These are phyloP conservation scores for Serendipita sp. DNA, from an alignment of 768 basidiomycete genomes.

Conservation along the genomic window DNA sequence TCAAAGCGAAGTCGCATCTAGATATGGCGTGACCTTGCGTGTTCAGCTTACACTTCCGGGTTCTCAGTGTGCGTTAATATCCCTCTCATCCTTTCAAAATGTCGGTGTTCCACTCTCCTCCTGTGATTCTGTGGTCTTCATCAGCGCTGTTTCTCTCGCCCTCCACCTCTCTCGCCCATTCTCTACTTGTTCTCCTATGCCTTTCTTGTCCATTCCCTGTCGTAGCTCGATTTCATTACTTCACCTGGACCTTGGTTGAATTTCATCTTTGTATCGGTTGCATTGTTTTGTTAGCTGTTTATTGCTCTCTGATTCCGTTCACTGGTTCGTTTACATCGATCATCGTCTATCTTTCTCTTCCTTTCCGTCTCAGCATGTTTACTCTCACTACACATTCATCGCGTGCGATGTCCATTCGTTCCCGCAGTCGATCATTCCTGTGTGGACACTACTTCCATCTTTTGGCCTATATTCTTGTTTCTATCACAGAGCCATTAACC, in stretches of 20 bases:
- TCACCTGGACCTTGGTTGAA: slow-evolving; percentile 9
- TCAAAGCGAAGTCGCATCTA: no score
- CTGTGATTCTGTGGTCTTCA: neutral
- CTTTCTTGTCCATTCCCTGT: slow-evolving; percentile 4
- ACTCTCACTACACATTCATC: neutral
- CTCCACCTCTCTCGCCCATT: neutral
- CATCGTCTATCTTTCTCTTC: slow-evolving; percentile 8
- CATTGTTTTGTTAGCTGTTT: slow-evolving; percentile 9
- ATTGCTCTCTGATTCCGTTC: slow-evolving; percentile 13
- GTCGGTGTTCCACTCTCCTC: neutral
- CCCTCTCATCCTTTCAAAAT: no score
- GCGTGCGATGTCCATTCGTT: neutral
- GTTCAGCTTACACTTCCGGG: no score
- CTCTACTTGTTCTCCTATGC: slow-evolving; percentile 7
- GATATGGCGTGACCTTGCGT: no score
- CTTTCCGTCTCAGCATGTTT: slow-evolving; percentile 13
- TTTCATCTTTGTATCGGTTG: no score
- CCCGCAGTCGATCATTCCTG: slow-evolving; percentile 7
- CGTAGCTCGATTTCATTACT: neutral
- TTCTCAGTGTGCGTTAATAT: no score
- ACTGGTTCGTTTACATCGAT: slow-evolving; percentile 15
- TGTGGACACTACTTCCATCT: slow-evolving; percentile 2
- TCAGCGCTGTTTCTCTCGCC: neutral
- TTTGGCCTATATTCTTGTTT: neutral
- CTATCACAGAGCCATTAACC: neutral